Percentiles rank a stretch among this genome's conserved stretches.
These are phyloP conservation scores for Hypoxylon sp. DNA, from an alignment of 2,329 filamentous ascomycete species.

Conservation along the genomic window DNA sequence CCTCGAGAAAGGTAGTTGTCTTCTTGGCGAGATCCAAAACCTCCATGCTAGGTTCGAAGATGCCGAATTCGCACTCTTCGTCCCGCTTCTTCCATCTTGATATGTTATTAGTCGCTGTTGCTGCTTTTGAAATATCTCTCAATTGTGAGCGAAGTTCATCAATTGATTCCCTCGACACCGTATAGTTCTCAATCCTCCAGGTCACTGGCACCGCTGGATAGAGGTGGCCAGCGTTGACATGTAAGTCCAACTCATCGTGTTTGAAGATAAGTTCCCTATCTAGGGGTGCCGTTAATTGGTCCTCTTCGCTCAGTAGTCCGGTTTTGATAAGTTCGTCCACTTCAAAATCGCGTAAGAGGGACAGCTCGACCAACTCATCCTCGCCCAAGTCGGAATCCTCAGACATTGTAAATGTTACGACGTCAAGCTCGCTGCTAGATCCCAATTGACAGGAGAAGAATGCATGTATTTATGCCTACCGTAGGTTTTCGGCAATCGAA, in stretches of 20 bases:
- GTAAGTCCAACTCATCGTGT: slow-evolving; percentile 38
- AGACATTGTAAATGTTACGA: slow-evolving; percentile 25
- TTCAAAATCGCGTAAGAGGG: slow-evolving; percentile 43
- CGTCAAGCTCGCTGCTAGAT: no score
- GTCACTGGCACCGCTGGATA: slow-evolving; percentile 39
- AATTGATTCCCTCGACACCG: slow-evolving; percentile 30
- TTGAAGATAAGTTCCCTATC: slow-evolving; percentile 34
- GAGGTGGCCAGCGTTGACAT: slow-evolving; percentile 34
- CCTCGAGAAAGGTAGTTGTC: slow-evolving; percentile 13
- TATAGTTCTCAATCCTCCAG: slow-evolving; percentile 35
- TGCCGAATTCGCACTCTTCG: slow-evolving; percentile 32
- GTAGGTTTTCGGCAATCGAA: no score
- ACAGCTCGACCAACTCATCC: slow-evolving; percentile 42
- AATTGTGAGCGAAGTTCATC: slow-evolving; percentile 36
- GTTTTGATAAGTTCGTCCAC: slow-evolving; percentile 40
- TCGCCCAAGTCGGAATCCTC: slow-evolving; percentile 26
- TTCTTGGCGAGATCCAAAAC: slow-evolving; percentile 34
- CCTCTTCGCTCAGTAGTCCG: slow-evolving; percentile 34
- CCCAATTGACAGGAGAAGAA: no score
- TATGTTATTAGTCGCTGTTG: slow-evolving; percentile 35
- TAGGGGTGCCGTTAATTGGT: slow-evolving; percentile 33
- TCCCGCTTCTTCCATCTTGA: slow-evolving; percentile 35
- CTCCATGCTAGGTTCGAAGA: slow-evolving; percentile 39
- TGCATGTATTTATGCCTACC: no score
- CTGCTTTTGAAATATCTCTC: slow-evolving; percentile 26